phyloP scores from a whole-genome alignment of 1,284 basidiomycete genomes.

The Tilletia walkeri region DNA sequence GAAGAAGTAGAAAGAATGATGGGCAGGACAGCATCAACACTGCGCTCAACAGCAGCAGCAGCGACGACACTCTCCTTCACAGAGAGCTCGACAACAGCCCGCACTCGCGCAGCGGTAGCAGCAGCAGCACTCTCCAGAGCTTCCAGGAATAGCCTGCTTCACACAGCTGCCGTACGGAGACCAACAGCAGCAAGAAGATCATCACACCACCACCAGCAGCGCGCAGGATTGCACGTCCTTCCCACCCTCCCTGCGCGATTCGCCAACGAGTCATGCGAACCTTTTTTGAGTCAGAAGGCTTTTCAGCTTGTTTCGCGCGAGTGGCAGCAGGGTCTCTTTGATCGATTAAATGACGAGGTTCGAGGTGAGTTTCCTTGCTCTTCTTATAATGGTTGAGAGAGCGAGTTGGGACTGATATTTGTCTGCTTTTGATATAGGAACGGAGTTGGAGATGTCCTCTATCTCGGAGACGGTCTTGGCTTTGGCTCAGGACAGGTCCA shows the following conservation, averaged over 20 bases:
- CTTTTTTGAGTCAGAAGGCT: constrained; percentile 44
- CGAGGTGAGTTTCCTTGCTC: constrained; percentile 30
- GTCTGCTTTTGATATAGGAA: constrained; percentile 58
- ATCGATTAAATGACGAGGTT: constrained; percentile 52
- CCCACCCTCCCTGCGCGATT: no score
- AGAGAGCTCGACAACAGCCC: no score
- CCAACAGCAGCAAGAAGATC: no score
- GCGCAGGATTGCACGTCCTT: no score
- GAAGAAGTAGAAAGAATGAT: no score
- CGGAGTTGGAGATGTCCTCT: constrained; percentile 64
- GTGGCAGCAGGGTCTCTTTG: constrained; percentile 50
- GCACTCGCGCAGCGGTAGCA: neutral
- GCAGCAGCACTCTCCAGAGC: neutral
- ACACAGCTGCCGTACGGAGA: no score
- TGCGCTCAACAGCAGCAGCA: no score
- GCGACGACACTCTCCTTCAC: no score
- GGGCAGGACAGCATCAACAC: no score
- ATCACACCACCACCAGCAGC: no score
- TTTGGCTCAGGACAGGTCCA: constrained; percentile 66
- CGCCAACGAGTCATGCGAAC: constrained; percentile 26
- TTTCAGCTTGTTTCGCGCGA: constrained; percentile 42
- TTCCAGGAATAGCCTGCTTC: neutral
- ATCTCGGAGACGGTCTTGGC: constrained; percentile 75
- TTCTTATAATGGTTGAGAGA: neutral
- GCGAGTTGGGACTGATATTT: neutral